These are phyloP conservation scores for Calvatia gigantea DNA, from an alignment of 768 basidiomycete genomes.

Conservation along the genomic window DNA sequence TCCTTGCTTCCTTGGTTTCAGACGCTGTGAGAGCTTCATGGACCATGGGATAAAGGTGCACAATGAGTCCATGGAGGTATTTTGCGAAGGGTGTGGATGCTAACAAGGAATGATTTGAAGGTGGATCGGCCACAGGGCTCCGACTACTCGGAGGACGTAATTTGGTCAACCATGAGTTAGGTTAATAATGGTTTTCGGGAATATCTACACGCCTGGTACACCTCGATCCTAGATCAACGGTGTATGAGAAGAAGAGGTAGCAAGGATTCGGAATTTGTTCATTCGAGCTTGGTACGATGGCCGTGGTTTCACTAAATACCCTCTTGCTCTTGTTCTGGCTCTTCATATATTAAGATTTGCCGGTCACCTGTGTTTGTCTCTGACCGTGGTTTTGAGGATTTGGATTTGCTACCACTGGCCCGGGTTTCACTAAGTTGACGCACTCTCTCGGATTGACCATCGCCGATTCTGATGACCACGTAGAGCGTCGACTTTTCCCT, in stretches of 20 bases:
- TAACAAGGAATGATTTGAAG: background rate
- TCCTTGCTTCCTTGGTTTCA: background rate
- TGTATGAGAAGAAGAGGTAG: background rate
- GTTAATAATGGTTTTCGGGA: background rate
- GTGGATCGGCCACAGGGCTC: background rate
- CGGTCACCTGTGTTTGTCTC: background rate
- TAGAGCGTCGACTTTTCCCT: constrained; percentile 70
- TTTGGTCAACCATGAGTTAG: background rate
- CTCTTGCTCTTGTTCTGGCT: constrained; percentile 31
- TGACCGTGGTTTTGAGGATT: constrained; percentile 15
- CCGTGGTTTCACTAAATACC: background rate
- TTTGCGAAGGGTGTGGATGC: background rate
- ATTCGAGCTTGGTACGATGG: background rate
- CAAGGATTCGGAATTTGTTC: background rate
- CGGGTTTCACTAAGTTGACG: constrained; percentile 11
- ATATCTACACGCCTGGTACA: background rate
- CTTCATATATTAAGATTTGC: constrained; percentile 21
- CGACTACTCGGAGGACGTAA: background rate
- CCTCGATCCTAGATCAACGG: background rate
- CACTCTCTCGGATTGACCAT: constrained; percentile 47
- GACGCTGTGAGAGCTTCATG: constrained; percentile 1
- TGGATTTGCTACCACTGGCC: constrained; percentile 8
- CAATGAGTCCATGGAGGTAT: background rate
- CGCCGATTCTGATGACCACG: constrained; percentile 58
- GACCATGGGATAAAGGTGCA: background rate